Percentiles rank a stretch among this genome's conserved stretches.
phyloP scores from a whole-genome alignment of 495 filamentous ascomycete genomes.

The Aspergillus mulundensis region DNA sequence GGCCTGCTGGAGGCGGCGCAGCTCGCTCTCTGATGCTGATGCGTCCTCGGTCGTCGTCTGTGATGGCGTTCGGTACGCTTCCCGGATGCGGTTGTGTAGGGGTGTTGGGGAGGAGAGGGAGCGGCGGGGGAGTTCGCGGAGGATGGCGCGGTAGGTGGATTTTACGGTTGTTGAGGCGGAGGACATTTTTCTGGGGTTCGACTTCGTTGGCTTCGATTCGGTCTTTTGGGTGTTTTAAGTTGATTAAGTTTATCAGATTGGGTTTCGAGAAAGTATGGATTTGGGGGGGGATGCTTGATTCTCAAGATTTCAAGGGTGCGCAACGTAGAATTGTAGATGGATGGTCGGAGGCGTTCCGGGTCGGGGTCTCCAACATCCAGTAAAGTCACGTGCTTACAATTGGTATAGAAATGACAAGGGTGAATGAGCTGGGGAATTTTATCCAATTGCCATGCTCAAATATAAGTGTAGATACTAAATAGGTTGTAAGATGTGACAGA shows the following conservation, averaged over 20 bases:
- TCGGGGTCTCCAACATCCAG: no score
- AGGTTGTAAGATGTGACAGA: conserved; percentile 2
- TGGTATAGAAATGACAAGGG: no score
- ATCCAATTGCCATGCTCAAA: not conserved
- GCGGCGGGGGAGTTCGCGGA: conserved; percentile 82
- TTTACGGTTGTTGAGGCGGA: conserved; percentile 42
- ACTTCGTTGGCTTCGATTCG: no score
- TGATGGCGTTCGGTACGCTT: conserved; percentile 29
- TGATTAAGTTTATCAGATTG: no score
- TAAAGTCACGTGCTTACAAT: no score
- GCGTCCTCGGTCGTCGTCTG: not conserved
- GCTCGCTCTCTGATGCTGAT: conserved; percentile 3
- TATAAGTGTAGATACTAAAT: not conserved
- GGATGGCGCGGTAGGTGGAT: conserved; percentile 81
- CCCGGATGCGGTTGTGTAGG: conserved; percentile 57
- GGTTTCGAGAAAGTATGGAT: no score
- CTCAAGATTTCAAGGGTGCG: no score
- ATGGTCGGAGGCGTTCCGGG: no score
- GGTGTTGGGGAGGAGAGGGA: conserved; percentile 53
- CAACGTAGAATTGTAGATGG: no score
- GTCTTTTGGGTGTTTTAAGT: no score
- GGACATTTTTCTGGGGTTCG: conserved; percentile 15
- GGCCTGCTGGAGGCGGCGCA: conserved; percentile 50
- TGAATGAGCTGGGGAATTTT: not conserved
- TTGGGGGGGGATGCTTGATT: no score